Base-by-base conservation (phyloP, 2,329 filamentous ascomycete species). In the Xylariaceae sp. region DNA sequence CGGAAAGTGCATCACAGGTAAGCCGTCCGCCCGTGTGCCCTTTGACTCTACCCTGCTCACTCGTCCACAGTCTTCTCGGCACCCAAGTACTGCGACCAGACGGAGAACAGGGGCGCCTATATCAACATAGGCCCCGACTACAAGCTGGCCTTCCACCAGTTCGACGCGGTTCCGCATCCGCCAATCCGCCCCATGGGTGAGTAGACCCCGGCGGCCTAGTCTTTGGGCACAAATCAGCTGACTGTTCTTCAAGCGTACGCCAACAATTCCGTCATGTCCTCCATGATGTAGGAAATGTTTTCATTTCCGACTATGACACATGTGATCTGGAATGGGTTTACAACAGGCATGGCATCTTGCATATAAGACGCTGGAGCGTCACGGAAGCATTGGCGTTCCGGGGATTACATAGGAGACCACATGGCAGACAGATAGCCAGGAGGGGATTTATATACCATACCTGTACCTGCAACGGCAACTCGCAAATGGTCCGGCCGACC, bases 71-170 rank as follows among this genome's bases (percentile, higher is more conserved):
- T 98, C 49, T 98, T 98, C 70, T 96, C 90, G 25, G 92, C 92
- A 17, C 92, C 92, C 24, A 94, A 80, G 61, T 98, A 98, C 61
- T 98, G 92, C 63, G 92, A 98, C 58, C 87, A 87, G 50, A 96
- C 92, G 1, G 90, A 94, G 66, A 98, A 98, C 65, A 92, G 89
- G 67, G 92, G 92, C 44, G 92, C 92, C 13, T 98, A 93, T 61
- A 98, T 98, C 74, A 96, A 98, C 63, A 83, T 98, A 45, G 84
- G 85, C 19, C 75, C 85, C 12, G 85, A 94, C 42, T 86, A 93
- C 58, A 93, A 95, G 70, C 80, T 96, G 50, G 68, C 86, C 23
- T 98, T 85, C 64, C 76, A 92, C 58, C 82, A 94, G 57, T 98
- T 98, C 49, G 89, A 96, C 50, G 92, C 92, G 6, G 92, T 98